These are phyloP conservation scores for Monilinia aucupariae DNA, from an alignment of 2,329 filamentous ascomycete species.

Conservation along the genomic window DNA sequence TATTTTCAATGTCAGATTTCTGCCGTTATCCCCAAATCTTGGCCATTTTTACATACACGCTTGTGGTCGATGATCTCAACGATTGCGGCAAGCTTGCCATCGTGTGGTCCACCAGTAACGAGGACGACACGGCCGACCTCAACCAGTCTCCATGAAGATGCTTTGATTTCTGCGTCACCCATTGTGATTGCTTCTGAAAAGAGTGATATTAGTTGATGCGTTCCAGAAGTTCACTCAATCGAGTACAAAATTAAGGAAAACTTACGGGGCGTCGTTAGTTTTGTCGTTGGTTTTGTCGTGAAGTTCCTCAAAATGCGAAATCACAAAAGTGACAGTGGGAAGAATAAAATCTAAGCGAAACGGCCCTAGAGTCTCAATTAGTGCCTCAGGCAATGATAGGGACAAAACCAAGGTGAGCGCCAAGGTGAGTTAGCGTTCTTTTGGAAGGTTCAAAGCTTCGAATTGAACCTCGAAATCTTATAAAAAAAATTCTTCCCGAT, in stretches of 20 bases:
- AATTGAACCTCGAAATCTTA: not conserved
- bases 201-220: conserved; percentile 16
- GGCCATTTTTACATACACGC: conserved; percentile 69
- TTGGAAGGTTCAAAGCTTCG: not conserved
- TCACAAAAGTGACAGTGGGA: conserved; percentile 15
- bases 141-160: conserved; percentile 87
- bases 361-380: conserved; percentile 23
- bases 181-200: conserved; percentile 60
- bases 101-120: conserved; percentile 73
- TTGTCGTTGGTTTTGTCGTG: conserved; percentile 22
- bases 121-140: conserved; percentile 95
- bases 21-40: conserved; percentile 13
- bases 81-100: conserved; percentile 84
- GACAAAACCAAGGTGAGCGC: not conserved
- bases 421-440: conserved; percentile 1
- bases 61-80: conserved; percentile 99
- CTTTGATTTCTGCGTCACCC: conserved; percentile 76
- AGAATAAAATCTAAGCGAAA: conserved; percentile 23
- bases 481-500: conserved; percentile 1
- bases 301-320: conserved; percentile 14
- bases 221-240: conserved; percentile 4
- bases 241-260: conserved; percentile 22
- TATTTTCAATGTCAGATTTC: conserved; percentile 42
- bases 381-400: conserved; percentile 15
- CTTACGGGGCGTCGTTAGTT: conserved; percentile 33